A percentile compares a stretch with the other conserved stretches of the same genome.
Conservation (phyloP, 129 eudicot species). For the Gnaphalium uliginosum region DNA sequence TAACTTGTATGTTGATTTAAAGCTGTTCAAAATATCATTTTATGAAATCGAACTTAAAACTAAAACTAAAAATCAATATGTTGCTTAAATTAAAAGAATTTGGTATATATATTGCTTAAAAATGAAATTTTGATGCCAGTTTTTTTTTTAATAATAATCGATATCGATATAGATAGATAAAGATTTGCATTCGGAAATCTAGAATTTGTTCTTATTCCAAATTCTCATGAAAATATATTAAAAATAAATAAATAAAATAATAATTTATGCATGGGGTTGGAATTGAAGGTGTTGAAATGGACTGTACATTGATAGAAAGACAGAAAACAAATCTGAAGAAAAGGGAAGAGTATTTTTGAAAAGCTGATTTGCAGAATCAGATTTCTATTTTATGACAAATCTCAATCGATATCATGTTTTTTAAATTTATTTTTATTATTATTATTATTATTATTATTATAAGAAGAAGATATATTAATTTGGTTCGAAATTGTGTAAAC, state of each 20-base stretch:
- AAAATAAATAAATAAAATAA: not conserved
- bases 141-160: not conserved
- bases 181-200: not conserved
- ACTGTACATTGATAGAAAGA: conserved; percentile 25
- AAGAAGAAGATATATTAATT: too few species aligned
- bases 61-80: too few species aligned
- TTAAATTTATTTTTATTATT: too few species aligned
- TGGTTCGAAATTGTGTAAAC: too few species aligned
- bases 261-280: conserved; percentile 20
- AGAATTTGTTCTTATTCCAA: conserved; percentile 22
- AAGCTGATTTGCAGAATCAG: conserved; percentile 33
- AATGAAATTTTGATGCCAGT: too few species aligned
- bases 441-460: too few species aligned
- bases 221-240: not conserved
- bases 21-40: too few species aligned
- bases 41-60: too few species aligned
- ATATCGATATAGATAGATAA: not conserved
- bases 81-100: not conserved
- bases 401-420: not conserved
- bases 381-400: not conserved
- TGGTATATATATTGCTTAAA: too few species aligned
- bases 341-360: conserved; percentile 28
- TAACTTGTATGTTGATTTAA: too few species aligned
- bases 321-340: conserved; percentile 33
- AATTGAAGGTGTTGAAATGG: conserved; percentile 26